These are phyloP conservation scores for Casuarina equisetifolia DNA, from an alignment of 306 rosid species.

Conservation along the genomic window DNA sequence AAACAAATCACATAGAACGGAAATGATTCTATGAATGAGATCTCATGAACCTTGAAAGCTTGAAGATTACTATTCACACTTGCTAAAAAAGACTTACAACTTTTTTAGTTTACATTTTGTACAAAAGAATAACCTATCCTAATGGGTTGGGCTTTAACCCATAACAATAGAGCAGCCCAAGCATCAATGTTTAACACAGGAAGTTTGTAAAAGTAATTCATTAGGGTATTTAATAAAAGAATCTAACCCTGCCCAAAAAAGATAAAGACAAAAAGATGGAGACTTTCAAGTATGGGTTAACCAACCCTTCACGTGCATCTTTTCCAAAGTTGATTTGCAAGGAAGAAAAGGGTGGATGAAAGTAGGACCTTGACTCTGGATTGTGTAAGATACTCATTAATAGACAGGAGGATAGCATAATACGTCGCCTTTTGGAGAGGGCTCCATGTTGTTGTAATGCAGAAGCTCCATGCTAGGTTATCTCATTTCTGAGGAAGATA, in stretches of 20 bases:
- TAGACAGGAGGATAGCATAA: slow-evolving; percentile 69
- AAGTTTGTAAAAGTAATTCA: background rate
- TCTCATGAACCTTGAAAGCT: too few relatives aligned
- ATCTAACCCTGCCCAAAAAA: background rate
- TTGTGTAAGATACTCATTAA: slow-evolving; percentile 47
- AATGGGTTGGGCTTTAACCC: too few relatives aligned
- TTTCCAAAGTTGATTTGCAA: slow-evolving; percentile 31
- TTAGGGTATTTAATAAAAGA: background rate
- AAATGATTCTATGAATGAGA: too few relatives aligned
- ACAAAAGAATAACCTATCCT: too few relatives aligned
- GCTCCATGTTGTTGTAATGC: slow-evolving; percentile 54
- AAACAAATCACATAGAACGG: too few relatives aligned
- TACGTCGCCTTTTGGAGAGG: slow-evolving; percentile 64
- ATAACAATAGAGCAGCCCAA: too few relatives aligned
- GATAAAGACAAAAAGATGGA: background rate
- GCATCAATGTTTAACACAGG: background rate
- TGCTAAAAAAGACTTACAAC: too few relatives aligned
- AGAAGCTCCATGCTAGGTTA: slow-evolving; percentile 70
- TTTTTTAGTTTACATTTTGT: too few relatives aligned
- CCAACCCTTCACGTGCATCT: slow-evolving; percentile 11
- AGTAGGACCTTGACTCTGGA: slow-evolving; percentile 58
- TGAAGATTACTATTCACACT: too few relatives aligned
- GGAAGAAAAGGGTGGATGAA: slow-evolving; percentile 52
- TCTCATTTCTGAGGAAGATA: slow-evolving; percentile 10
- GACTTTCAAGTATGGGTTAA: slow-evolving; percentile 3